A percentile compares a stretch with the other conserved stretches of the same genome.
Evolutionary conservation across 805 yeast genomes (phyloP).

Genomic region (Zygotorulaspora danielsina): DNA sequence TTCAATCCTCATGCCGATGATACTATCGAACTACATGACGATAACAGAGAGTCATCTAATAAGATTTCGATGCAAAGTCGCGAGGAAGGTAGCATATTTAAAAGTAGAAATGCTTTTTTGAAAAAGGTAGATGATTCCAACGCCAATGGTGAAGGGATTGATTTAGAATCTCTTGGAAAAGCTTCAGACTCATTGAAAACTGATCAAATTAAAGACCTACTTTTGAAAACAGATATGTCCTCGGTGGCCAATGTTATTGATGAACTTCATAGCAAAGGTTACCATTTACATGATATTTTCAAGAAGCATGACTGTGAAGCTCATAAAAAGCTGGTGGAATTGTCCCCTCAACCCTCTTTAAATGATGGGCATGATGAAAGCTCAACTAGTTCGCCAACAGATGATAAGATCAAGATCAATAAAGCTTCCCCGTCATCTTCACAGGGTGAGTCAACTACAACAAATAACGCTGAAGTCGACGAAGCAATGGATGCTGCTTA

Average conservation of each 20-base stretch:
- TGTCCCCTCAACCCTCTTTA: conserved; percentile 9
- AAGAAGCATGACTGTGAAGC: conserved; percentile 24
- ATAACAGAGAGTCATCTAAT: conserved; percentile 15
- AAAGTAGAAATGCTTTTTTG: conserved; percentile 18
- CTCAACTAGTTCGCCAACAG: neutral
- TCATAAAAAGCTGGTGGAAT: conserved; percentile 7
- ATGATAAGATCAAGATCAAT: neutral
- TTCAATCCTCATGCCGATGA: conserved; percentile 31
- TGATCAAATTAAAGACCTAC: conserved; percentile 37
- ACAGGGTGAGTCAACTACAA: neutral
- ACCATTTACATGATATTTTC: conserved; percentile 38
- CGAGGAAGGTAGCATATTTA: conserved; percentile 30
- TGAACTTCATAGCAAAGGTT: conserved; percentile 40
- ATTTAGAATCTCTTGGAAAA: conserved; percentile 24
- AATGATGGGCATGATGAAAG: neutral
- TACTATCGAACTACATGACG: conserved; percentile 31
- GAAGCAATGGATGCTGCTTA: conserved; percentile 38
- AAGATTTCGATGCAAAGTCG: conserved; percentile 13
- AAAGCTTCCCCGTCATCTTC: neutral
- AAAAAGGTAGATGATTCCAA: conserved; percentile 12
- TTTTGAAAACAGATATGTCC: conserved; percentile 39
- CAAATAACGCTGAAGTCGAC: conserved; percentile 20
- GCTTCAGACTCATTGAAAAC: conserved; percentile 35
- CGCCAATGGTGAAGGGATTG: conserved; percentile 14
- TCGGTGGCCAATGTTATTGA: conserved; percentile 39